A percentile compares a stretch with the other conserved stretches of the same genome.
Conservation (phyloP, 148 eudicot genomes). For the Dysphania ambrosioides region DNA sequence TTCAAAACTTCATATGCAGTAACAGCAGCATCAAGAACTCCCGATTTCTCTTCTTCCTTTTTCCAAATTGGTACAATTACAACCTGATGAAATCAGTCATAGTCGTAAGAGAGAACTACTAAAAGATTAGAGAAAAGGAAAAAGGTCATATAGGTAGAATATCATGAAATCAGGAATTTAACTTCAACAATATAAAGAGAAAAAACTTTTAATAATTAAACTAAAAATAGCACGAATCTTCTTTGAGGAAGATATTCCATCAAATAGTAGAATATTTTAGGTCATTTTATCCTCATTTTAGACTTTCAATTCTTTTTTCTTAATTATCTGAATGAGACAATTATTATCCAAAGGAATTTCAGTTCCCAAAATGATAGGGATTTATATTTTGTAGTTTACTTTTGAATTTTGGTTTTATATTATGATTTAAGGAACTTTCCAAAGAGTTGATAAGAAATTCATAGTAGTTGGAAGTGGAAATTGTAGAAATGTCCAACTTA, state of each 20-base stretch:
- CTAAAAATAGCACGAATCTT: background rate
- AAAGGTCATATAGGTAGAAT: background rate
- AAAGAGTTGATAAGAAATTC: no score
- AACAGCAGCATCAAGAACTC: constrained; percentile 67
- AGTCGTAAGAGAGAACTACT: background rate
- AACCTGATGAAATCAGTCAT: constrained; percentile 45
- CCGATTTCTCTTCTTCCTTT: constrained; percentile 73
- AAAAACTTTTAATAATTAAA: background rate
- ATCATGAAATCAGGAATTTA: background rate
- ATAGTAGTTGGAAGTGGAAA: no score
- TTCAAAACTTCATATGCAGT: constrained; percentile 56
- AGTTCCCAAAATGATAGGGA: no score
- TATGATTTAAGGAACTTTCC: no score
- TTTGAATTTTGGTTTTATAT: no score
- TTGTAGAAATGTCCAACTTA: no score
- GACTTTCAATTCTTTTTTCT: background rate
- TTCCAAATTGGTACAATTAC: constrained; percentile 95
- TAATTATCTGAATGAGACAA: background rate
- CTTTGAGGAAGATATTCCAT: background rate
- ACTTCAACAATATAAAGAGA: background rate
- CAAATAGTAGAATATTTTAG: background rate
- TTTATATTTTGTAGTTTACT: no score
- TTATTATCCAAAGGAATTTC: background rate
- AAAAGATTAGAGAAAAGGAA: background rate
- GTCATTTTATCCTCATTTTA: background rate